These are phyloP conservation scores for Puccinia horiana DNA, from an alignment of 1,284 basidiomycete genomes.

Conservation along the genomic window DNA sequence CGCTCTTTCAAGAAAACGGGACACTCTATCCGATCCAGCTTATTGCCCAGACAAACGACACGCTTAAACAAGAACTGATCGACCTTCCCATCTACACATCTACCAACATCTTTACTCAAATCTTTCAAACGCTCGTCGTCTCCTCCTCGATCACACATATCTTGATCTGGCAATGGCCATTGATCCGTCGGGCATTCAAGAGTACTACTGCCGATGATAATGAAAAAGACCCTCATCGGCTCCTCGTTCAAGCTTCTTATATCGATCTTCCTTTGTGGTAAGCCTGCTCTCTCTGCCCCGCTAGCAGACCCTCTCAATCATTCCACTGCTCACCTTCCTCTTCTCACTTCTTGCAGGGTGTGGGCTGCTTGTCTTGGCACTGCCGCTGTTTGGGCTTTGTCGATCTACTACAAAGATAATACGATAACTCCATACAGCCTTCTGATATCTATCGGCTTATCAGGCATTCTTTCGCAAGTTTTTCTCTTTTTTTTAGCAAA, in stretches of 20 bases:
- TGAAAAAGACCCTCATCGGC: conserved; percentile 23
- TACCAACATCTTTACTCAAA: conserved; percentile 25
- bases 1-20: conserved; percentile 22
- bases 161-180: conserved; percentile 20
- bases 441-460: conserved; percentile 7
- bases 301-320: too few relatives aligned
- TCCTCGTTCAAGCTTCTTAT: conserved; percentile 20
- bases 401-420: neutral
- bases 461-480: conserved; percentile 19
- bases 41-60: neutral
- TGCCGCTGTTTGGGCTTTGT: neutral
- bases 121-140: conserved; percentile 24
- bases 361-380: neutral
- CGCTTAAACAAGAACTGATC: neutral
- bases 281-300: neutral
- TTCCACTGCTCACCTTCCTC: neutral
- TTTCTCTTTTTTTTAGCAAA: neutral
- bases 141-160: conserved; percentile 33
- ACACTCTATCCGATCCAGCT: conserved; percentile 15
- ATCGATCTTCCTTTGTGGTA: conserved; percentile 24
- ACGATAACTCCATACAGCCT: neutral
- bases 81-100: conserved; percentile 8
- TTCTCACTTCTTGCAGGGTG: neutral
- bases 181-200: conserved; percentile 3
- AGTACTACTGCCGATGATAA: neutral